phyloP scores from a whole-genome alignment of 768 basidiomycete species.

The Psilocybe cubensis region DNA sequence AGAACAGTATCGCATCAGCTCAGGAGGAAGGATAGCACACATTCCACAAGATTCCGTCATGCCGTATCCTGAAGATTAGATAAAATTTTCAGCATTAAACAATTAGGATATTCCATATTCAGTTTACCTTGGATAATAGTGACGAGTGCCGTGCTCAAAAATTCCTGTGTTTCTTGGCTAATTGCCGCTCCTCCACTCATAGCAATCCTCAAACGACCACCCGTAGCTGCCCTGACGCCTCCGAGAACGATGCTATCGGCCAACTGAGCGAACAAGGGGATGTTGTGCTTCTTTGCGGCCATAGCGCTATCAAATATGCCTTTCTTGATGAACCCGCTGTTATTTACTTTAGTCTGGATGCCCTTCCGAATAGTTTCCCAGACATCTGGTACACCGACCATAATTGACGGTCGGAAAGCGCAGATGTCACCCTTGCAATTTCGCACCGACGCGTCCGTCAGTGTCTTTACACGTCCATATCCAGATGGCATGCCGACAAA shows the following conservation, averaged over 20 bases:
- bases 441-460: conserved; percentile 92
- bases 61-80: conserved; percentile 84
- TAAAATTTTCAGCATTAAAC: conserved; percentile 1
- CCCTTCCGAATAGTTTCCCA: conserved; percentile 99
- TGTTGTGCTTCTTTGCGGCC: conserved; percentile 68
- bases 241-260: conserved; percentile 80
- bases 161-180: conserved; percentile 88
- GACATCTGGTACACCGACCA: conserved; percentile 94
- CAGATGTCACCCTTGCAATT: conserved; percentile 85
- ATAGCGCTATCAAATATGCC: conserved; percentile 81
- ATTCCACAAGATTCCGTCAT: conserved; percentile 97
- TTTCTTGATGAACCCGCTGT: conserved; percentile 70
- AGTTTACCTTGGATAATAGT: conserved; percentile 81
- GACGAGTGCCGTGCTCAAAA: conserved; percentile 80
- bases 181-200: conserved; percentile 89
- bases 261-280: conserved; percentile 67
- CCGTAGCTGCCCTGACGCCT: conserved; percentile 80
- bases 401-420: conserved; percentile 80
- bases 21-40: conserved; percentile 87
- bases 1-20: conserved; percentile 71
- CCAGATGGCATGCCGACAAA: conserved; percentile 82
- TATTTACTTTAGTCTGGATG: conserved; percentile 79
- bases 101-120: background rate
- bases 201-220: conserved; percentile 82
- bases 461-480: conserved; percentile 93